These are phyloP conservation scores for Ophiostoma sp. DNA, from an alignment of 2,329 filamentous ascomycete species.

Conservation along the genomic window DNA sequence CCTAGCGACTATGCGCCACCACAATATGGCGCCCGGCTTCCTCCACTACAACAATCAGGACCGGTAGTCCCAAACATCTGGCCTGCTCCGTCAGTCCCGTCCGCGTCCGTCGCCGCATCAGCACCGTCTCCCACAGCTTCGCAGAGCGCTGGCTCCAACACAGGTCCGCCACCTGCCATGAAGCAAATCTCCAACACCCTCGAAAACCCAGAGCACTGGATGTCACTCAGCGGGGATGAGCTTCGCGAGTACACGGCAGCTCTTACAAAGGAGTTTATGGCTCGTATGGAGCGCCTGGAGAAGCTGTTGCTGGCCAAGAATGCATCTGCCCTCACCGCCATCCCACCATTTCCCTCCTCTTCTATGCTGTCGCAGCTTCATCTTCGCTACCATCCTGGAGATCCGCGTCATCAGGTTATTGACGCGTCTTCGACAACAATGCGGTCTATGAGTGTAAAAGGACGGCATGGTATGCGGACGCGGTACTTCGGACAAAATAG, in stretches of 20 bases:
- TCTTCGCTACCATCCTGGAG: conserved; percentile 20
- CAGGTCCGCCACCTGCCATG: background rate
- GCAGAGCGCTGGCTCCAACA: background rate
- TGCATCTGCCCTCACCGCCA: conserved; percentile 21
- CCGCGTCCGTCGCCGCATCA: background rate
- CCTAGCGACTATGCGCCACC: background rate
- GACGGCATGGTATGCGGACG: conserved; percentile 41
- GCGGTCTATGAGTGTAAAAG: conserved; percentile 47
- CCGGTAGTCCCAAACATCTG: background rate
- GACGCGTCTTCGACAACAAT: conserved; percentile 38
- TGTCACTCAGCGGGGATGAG: conserved; percentile 30
- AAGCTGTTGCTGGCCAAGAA: conserved; percentile 43
- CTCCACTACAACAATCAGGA: background rate
- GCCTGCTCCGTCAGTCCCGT: background rate
- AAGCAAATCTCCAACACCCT: conserved; percentile 18
- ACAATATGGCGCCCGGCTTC: background rate
- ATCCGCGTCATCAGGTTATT: conserved; percentile 18
- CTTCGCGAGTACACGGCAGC: conserved; percentile 24
- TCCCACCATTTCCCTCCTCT: conserved; percentile 23
- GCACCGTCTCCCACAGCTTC: background rate
- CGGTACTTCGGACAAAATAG: conserved; percentile 51
- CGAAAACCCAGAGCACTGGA: conserved; percentile 18
- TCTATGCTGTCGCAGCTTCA: conserved; percentile 29
- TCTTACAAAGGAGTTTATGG: conserved; percentile 44
- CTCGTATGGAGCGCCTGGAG: conserved; percentile 51